Base-by-base conservation (phyloP, 208 protist genomes). In the Crithidia mellificae region DNA sequence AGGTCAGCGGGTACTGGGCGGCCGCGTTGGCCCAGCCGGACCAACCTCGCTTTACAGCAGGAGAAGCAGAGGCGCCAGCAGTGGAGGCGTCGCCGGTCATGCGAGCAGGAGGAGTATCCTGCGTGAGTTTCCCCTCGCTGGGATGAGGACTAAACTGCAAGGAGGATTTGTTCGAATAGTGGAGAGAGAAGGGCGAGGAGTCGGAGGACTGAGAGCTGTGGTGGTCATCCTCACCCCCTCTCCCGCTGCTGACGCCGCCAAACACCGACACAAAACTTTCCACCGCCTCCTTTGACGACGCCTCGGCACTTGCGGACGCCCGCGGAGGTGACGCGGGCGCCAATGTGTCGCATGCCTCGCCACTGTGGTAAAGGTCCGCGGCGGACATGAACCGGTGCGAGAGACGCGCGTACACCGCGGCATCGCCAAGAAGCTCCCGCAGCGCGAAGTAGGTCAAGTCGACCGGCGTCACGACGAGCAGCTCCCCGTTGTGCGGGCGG, bases 361-460 rank as follows among this genome's bases (percentile, higher is more conserved):
- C 43, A 30, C 8, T 34, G 9, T 39, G 43, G 30, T 58, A 72
- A 12, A 72, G 58, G 22, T 80, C 75, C 1, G 27, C 65, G 0
- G 62, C 55, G 0, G 63, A 65, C 70, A 71, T 71, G 24, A 79
- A 74, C 34, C 20, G 24, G 34, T 51, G 15, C 0, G 54, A 9
- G 44, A 63, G 53, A 4, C 32, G 65, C 20, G 15, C 63, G 39
- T 46, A 57, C 46, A 41, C 19, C 43, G 59, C 22, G 24, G 61
- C 46, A 24, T 78, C 63, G 0, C 30, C 67, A 8, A 81, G 25
- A 5, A 79, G 62, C 49, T 73, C 79, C 8, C 71, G 63, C n/a
- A 93, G 61, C 0, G 78, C 83, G 49, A 90, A 66, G 49, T 85
- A 93, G 2, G 74, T 84, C n/a, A 84, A 15, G 72, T 93, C 76